Percentiles rank a stretch among this genome's conserved stretches.
These are phyloP conservation scores for Aureobasidium subglaciale DNA, from an alignment of 2,329 filamentous ascomycete species.

Conservation along the genomic window DNA sequence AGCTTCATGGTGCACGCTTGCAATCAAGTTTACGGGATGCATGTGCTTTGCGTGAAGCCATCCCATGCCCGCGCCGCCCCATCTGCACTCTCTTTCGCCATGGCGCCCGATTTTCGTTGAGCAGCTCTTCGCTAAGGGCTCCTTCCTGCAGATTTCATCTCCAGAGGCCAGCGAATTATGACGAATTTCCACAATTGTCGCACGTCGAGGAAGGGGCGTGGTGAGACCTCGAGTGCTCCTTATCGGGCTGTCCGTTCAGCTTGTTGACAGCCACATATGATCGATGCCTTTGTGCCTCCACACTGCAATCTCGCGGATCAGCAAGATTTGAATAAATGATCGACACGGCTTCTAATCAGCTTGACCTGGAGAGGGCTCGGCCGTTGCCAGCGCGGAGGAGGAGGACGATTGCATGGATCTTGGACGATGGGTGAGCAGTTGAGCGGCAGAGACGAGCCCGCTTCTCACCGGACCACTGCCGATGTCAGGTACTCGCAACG, in stretches of 20 bases:
- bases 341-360: neutral
- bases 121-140: conserved; percentile 4
- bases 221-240: neutral
- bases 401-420: neutral
- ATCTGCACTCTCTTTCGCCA: neutral
- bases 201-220: neutral
- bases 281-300: neutral
- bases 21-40: conserved; percentile 11
- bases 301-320: neutral
- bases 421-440: neutral
- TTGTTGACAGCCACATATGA: neutral
- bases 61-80: neutral
- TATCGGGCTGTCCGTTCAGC: neutral
- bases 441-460: conserved; percentile 4
- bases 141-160: neutral
- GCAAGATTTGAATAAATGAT: conserved; percentile 10
- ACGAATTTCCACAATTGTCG: conserved; percentile 7
- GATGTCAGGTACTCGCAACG: conserved; percentile 14
- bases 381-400: neutral
- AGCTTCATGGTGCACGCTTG: neutral
- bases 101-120: neutral
- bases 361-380: neutral
- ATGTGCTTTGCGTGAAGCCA: neutral
- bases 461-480: conserved; percentile 9
- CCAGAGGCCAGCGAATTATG: conserved; percentile 6